Base-by-base conservation (phyloP, 768 basidiomycete genomes). In the Pseudohyphozyma bogoriensis region DNA sequence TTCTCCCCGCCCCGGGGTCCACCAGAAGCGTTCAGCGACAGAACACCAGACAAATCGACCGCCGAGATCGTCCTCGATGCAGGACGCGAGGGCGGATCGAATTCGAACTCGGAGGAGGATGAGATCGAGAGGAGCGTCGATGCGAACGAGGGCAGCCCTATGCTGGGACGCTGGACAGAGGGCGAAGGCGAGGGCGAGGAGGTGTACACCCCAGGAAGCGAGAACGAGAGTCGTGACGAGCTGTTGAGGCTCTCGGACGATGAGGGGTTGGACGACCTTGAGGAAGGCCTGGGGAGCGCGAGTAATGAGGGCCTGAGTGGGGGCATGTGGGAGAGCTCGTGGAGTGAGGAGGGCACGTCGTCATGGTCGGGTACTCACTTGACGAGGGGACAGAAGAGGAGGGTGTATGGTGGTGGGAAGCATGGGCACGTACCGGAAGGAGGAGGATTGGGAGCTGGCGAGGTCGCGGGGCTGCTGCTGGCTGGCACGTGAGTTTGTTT, bases 341-440 rank as follows among this genome's bases (percentile, higher is more conserved):
- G n/a, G n/a, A 24, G 13, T 24, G 51, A 51, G n/a, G 11, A 33
- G 15, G 29, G 20, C 10, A 51, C 18, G 4, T 13, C 18, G n/a
- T 39, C 37, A 20, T 37, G 47, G 47, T 10, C 28, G 12, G 28
- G 26, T 5, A 15, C 36, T 1, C 22, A 29, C n/a, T 12, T 37
- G 16, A 52, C 36, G 5, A 5, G n/a, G 5, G 51, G 51, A 5
- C 36, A 37, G 47, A 56, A 56, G 40, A 33, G 64, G 8, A 35
- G 59, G 22, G 47, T 61, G 15, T 65, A 58, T 15, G 64, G 64
- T n/a, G 64, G 64, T 0, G 64, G 59, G 2, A 39, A 57, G 32
- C 57, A 61, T 28, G 62, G 59, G 31, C 58, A 52, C n/a, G 60
- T 54, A 29, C 12, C 16, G 5, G 52, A 60, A 20, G 59, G 54